phyloP scores from a whole-genome alignment of 805 yeast genomes.

The Blastobotrys parvus region DNA sequence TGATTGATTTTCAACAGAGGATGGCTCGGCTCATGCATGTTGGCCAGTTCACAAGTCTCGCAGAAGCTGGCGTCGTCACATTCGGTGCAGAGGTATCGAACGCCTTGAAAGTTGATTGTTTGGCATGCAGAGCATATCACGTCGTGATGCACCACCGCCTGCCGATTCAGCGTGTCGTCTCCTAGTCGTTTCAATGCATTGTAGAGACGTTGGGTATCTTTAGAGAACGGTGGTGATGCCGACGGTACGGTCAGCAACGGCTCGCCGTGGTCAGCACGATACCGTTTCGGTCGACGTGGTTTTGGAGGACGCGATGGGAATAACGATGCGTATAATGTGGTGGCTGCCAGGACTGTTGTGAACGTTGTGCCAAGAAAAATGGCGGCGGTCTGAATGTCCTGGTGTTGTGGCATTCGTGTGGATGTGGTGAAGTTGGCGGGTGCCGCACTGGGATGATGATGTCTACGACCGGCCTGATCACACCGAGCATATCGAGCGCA shows the following conservation, averaged over 20 bases:
- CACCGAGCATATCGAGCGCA: too few species aligned
- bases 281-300: neutral
- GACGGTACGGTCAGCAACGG: neutral
- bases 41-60: constrained; percentile 30
- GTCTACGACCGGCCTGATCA: too few species aligned
- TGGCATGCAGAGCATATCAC: constrained; percentile 28
- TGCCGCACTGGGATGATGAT: too few species aligned
- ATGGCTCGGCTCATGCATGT: constrained; percentile 17
- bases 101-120: constrained; percentile 28
- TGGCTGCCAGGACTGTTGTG: too few species aligned
- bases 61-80: constrained; percentile 46
- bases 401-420: too few species aligned
- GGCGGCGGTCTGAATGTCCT: too few species aligned
- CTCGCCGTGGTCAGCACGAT: neutral
- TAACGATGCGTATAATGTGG: neutral
- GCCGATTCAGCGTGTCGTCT: neutral
- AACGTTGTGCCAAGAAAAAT: too few species aligned
- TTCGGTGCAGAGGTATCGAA: constrained; percentile 41
- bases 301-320: neutral
- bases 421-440: too few species aligned
- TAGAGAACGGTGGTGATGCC: neutral
- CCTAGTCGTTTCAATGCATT: neutral
- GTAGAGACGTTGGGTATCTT: constrained; percentile 2
- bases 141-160: constrained; percentile 1
- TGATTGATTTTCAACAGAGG: constrained; percentile 19